Evolutionary conservation across 2,329 filamentous ascomycete species (phyloP).

Genomic region (Cadophora sp.): DNA sequence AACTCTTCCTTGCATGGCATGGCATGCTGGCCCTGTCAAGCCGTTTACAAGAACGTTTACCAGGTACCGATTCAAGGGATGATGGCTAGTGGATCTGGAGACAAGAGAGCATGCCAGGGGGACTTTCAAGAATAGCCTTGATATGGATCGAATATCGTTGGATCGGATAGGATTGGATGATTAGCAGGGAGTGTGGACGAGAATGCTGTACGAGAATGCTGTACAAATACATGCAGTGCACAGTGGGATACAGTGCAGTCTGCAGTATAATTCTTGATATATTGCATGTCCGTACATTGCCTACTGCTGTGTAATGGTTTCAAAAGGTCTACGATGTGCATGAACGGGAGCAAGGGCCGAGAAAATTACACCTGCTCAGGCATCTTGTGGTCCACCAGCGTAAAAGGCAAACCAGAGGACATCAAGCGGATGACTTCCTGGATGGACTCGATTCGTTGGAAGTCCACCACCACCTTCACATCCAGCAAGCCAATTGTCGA

Average conservation of each 20-base stretch:
- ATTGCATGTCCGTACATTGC: not conserved
- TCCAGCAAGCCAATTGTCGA: not conserved
- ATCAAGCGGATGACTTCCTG: not conserved
- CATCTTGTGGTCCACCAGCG: not conserved
- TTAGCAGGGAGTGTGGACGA: not conserved
- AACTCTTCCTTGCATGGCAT: constrained; percentile 14
- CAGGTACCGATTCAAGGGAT: constrained; percentile 9
- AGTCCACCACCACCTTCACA: not conserved
- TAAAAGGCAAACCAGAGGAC: not conserved
- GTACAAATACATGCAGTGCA: not conserved
- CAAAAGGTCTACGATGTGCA: constrained; percentile 1
- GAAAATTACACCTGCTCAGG: not conserved
- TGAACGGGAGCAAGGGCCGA: not conserved
- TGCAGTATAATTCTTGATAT: not conserved
- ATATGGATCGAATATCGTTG: not conserved
- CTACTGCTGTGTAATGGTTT: constrained; percentile 19
- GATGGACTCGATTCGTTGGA: not conserved
- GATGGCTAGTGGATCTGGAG: constrained; percentile 6
- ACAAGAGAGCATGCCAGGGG: not conserved
- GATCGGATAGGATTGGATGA: not conserved
- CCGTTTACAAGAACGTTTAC: constrained; percentile 17
- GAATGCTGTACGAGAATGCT: not conserved
- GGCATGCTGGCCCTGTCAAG: constrained; percentile 22
- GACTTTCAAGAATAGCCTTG: not conserved
- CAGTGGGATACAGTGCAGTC: not conserved